Percentiles rank a stretch among this genome's conserved stretches.
Conservation (phyloP, 106 monocot genomes). For the Posidonia australis region DNA sequence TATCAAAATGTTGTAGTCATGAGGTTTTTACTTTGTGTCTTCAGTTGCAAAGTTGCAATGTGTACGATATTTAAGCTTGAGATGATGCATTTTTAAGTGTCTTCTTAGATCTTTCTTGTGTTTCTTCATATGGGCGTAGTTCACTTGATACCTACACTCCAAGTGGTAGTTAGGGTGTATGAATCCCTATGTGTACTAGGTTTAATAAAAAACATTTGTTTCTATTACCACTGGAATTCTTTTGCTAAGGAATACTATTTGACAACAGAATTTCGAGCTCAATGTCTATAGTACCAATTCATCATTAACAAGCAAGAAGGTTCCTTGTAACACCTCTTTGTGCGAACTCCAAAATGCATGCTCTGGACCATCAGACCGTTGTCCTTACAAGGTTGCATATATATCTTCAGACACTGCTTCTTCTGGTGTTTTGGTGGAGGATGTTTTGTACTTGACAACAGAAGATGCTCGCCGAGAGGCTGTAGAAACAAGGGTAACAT, state of each 20-base stretch:
- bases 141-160: no score
- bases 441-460: constrained; percentile 67
- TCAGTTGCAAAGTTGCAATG: no score
- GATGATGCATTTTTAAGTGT: background rate
- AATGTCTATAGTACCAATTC: constrained; percentile 47
- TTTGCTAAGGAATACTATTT: background rate
- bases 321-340: constrained; percentile 53
- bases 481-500: constrained; percentile 45
- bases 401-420: constrained; percentile 75
- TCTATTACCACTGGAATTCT: background rate
- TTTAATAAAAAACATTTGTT: background rate
- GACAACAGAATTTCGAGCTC: constrained; percentile 44
- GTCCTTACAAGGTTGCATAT: constrained; percentile 67
- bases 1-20: no score
- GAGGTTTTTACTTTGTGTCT: no score
- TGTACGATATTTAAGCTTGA: background rate
- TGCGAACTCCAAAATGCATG: constrained; percentile 50
- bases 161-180: no score
- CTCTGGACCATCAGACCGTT: constrained; percentile 21
- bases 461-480: constrained; percentile 36
- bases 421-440: constrained; percentile 67
- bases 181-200: no score
- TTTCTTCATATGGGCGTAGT: no score
- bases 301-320: constrained; percentile 61
- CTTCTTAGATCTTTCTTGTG: no score